Base-by-base conservation (phyloP, 345 rosid genomes). In the Ceriops decandra region DNA sequence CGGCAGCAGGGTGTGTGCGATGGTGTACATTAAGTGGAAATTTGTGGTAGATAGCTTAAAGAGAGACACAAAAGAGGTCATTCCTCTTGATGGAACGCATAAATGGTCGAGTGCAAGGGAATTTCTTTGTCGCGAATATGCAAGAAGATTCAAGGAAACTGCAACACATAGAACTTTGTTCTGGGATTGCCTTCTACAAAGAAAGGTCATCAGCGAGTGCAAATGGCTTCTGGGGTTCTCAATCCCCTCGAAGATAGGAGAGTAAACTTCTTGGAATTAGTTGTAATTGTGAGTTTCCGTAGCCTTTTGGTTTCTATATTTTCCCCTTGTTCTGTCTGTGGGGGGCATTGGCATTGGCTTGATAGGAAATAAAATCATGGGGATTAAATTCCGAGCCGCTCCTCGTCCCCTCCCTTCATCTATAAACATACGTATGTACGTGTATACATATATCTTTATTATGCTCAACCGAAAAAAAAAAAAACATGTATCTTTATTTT, bases 221-320 rank as follows among this genome's bases (percentile, higher is more conserved):
- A 52, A 17, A 7, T 24, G 47, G 52, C 52, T 72, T 58, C 60
- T 13, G 69, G 64, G 63, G 64, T 7, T 63, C 42, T 63, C 54
- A 36, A 24, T 21, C 47, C 60, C 62, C 24, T 47, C 57, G 64
- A 26, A 72, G 76, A 58, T 59, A 66, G 36, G 59, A 8, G 10
- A 51, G 35, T 20, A 52, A 51, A 59, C 57, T 47, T 72, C 26
- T 59, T 71, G 42, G 15, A 56, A 52, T 54, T 69, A 49, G 51
- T 58, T 66, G 56, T 53, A 22, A 72, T 66, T 59, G 75, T 58
- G 65, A 65, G 60, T 19, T 54, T 63, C 42, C 36, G 62, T 63
- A 54, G 63, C 42, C 36, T 33, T 33, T 33, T 33, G 36, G 36
- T 62, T 47, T 60, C 7, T 3, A 4, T 3, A 15, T 46, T 42